These are phyloP conservation scores for Phytophthora sojae DNA, from an alignment of 352 stramenopile species.

Conservation along the genomic window DNA sequence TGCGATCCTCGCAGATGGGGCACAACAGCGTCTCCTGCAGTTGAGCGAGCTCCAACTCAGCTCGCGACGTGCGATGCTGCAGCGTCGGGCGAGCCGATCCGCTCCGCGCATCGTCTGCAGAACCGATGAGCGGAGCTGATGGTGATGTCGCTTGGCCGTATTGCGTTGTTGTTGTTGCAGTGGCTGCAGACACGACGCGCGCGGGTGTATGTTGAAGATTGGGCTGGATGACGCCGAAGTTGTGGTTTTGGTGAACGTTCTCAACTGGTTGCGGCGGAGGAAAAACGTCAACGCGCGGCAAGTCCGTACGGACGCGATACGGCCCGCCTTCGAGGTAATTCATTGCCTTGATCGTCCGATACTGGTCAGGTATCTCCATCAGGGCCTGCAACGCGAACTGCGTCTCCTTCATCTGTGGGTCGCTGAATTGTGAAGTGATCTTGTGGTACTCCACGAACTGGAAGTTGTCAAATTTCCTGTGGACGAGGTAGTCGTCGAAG, in stretches of 20 bases:
- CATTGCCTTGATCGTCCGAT: conserved; percentile 79
- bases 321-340: conserved; percentile 59
- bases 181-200: neutral
- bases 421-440: conserved; percentile 54
- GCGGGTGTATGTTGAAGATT: conserved; percentile 23
- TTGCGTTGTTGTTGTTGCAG: conserved; percentile 27
- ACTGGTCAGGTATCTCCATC: conserved; percentile 89
- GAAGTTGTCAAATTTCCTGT: conserved; percentile 90
- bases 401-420: conserved; percentile 57
- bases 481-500: conserved; percentile 80
- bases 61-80: conserved; percentile 50
- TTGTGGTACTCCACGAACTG: conserved; percentile 90
- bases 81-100: conserved; percentile 27
- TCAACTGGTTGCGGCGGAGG: conserved; percentile 50
- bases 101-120: conserved; percentile 16
- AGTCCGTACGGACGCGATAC: conserved; percentile 56
- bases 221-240: conserved; percentile 44
- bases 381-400: conserved; percentile 86
- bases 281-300: conserved; percentile 77
- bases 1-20: conserved; percentile 77
- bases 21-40: conserved; percentile 77
- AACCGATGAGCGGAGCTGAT: conserved; percentile 35
- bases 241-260: conserved; percentile 27
- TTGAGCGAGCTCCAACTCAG: conserved; percentile 63
- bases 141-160: conserved; percentile 32